Conservation (phyloP, 2,329 filamentous ascomycete species). For the Arthrobotrys pseudoclavata region DNA sequence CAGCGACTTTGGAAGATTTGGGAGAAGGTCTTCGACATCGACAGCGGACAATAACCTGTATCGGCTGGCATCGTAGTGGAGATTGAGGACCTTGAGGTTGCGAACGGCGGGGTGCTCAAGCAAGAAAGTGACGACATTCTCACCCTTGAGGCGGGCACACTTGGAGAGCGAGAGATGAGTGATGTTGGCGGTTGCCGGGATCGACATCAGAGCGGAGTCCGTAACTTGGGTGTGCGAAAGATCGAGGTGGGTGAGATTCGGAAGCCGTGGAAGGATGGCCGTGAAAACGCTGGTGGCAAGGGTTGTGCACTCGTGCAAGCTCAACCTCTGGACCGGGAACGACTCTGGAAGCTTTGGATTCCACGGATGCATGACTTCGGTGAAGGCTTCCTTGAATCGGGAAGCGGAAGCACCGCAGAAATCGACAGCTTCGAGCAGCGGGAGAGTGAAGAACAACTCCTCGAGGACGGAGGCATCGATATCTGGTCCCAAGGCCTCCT, state of each 20-base stretch:
- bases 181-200: slow-evolving; percentile 78
- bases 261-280: slow-evolving; percentile 77
- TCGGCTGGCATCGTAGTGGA: slow-evolving; percentile 79
- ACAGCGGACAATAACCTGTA: slow-evolving; percentile 78
- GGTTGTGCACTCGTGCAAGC: slow-evolving; percentile 82
- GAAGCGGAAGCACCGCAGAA: slow-evolving; percentile 81
- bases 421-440: slow-evolving; percentile 77
- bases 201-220: slow-evolving; percentile 77
- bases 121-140: slow-evolving; percentile 78
- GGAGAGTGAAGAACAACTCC: slow-evolving; percentile 78
- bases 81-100: slow-evolving; percentile 78
- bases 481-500: slow-evolving; percentile 85
- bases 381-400: slow-evolving; percentile 77
- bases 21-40: slow-evolving; percentile 76
- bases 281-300: slow-evolving; percentile 78
- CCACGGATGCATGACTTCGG: slow-evolving; percentile 69
- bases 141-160: slow-evolving; percentile 78
- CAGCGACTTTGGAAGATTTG: slow-evolving; percentile 75
- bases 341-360: slow-evolving; percentile 69
- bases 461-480: slow-evolving; percentile 76
- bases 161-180: slow-evolving; percentile 84
- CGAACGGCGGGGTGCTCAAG: slow-evolving; percentile 78
- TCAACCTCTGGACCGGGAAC: slow-evolving; percentile 76
- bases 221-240: slow-evolving; percentile 83
- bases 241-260: slow-evolving; percentile 80